These are phyloP conservation scores for Ascochyta lentis DNA, from an alignment of 2,329 filamentous ascomycete genomes.

Conservation along the genomic window DNA sequence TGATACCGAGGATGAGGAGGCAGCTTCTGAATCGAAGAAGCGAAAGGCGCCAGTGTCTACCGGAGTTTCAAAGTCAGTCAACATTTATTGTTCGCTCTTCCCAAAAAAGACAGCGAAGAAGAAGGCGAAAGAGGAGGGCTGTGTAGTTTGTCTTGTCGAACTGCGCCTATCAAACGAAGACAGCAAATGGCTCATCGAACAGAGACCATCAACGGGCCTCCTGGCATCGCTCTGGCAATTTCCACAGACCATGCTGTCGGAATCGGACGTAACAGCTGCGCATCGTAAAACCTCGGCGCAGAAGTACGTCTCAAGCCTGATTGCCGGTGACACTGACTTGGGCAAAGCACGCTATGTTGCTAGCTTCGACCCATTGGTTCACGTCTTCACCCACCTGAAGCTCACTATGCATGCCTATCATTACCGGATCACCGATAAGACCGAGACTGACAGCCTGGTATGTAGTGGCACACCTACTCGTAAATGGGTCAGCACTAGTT, in stretches of 20 bases:
- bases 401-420: conserved; percentile 46
- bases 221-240: conserved; percentile 45
- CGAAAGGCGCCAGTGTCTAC: conserved; percentile 27
- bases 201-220: conserved; percentile 43
- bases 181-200: conserved; percentile 45
- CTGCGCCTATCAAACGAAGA: conserved; percentile 10
- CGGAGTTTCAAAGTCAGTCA: conserved; percentile 20
- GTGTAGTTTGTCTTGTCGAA: conserved; percentile 43
- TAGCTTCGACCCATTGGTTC: conserved; percentile 38
- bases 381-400: conserved; percentile 46
- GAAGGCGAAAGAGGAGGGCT: conserved; percentile 42
- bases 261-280: conserved; percentile 23
- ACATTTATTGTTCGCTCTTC: conserved; percentile 44
- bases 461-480: conserved; percentile 26
- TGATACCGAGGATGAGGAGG: conserved; percentile 17
- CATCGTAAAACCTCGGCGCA: conserved; percentile 35
- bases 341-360: conserved; percentile 24
- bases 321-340: conserved; percentile 21
- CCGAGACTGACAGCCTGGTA: conserved; percentile 13
- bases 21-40: conserved; percentile 24
- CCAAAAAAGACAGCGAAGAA: conserved; percentile 47
- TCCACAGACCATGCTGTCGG: conserved; percentile 34
- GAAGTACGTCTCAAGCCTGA: conserved; percentile 29
- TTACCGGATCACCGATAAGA: conserved; percentile 22
- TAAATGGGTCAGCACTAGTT: conserved; percentile 41